Conservation (phyloP, 2,329 filamentous ascomycete genomes). For the Cadophora sp. region DNA sequence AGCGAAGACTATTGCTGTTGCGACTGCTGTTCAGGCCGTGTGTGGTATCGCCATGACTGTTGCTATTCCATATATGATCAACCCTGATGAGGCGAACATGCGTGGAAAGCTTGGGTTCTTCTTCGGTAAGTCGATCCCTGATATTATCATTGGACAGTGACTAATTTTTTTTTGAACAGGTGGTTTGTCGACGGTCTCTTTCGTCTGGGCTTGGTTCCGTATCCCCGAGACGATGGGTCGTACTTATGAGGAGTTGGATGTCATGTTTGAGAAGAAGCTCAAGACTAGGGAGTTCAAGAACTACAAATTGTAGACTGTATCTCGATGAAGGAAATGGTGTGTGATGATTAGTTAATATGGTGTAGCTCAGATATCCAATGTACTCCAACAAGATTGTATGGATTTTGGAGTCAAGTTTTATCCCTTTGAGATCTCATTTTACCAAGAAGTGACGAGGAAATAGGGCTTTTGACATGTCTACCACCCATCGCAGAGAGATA, state of each 20-base stretch:
- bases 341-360: neutral
- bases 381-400: no score
- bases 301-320: slow-evolving; percentile 27
- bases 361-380: neutral
- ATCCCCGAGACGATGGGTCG: slow-evolving; percentile 53
- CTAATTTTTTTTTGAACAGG: slow-evolving; percentile 26
- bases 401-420: no score
- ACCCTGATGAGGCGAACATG: slow-evolving; percentile 48
- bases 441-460: no score
- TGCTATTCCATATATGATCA: slow-evolving; percentile 49
- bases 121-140: slow-evolving; percentile 44
- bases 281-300: slow-evolving; percentile 45
- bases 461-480: no score
- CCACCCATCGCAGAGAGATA: no score
- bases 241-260: slow-evolving; percentile 55
- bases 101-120: slow-evolving; percentile 52
- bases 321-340: neutral
- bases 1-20: slow-evolving; percentile 48
- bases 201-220: slow-evolving; percentile 50
- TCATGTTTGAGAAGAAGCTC: slow-evolving; percentile 51
- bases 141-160: slow-evolving; percentile 31
- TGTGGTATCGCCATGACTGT: slow-evolving; percentile 44
- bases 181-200: slow-evolving; percentile 45
- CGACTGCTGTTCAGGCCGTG: slow-evolving; percentile 33
- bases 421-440: no score